Evolutionary conservation across 163 green algal species (phyloP).

Genomic region (Chlamydomonas reinhardtii): DNA sequence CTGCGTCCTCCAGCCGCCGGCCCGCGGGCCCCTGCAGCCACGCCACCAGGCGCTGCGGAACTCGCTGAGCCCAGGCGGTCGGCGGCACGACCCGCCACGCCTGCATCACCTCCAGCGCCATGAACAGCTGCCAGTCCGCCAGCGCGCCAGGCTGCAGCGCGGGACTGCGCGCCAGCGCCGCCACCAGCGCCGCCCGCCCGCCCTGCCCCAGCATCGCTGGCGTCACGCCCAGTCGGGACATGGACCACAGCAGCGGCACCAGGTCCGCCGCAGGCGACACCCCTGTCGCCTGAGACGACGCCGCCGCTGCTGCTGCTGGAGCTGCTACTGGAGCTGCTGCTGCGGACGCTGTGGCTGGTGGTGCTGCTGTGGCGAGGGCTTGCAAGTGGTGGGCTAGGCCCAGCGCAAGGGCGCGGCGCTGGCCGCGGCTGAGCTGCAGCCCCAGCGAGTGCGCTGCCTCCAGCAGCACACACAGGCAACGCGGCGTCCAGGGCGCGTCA

Average conservation of each 20-base stretch:
- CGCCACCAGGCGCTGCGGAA: slow-evolving; percentile 4
- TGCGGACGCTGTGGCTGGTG: too few species aligned
- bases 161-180: background rate
- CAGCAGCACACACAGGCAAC: too few species aligned
- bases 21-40: background rate
- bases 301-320: too few species aligned
- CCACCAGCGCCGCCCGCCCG: background rate
- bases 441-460: too few species aligned
- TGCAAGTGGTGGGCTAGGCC: background rate
- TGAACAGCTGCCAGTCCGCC: slow-evolving; percentile 15
- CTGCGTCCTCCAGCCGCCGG: background rate
- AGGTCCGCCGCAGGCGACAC: background rate
- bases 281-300: too few species aligned
- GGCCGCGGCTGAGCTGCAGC: too few species aligned
- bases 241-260: slow-evolving; percentile 3
- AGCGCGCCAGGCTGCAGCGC: background rate
- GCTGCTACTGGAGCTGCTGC: background rate
- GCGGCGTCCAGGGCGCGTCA: too few species aligned
- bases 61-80: background rate
- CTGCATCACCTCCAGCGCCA: background rate
- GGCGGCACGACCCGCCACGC: slow-evolving; percentile 24
- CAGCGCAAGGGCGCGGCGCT: too few species aligned
- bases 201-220: background rate
- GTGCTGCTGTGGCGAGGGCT: background rate
- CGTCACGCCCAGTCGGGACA: background rate